phyloP scores from a whole-genome alignment of 2,329 filamentous ascomycete genomes.

The Neonectria neomacrospora region DNA sequence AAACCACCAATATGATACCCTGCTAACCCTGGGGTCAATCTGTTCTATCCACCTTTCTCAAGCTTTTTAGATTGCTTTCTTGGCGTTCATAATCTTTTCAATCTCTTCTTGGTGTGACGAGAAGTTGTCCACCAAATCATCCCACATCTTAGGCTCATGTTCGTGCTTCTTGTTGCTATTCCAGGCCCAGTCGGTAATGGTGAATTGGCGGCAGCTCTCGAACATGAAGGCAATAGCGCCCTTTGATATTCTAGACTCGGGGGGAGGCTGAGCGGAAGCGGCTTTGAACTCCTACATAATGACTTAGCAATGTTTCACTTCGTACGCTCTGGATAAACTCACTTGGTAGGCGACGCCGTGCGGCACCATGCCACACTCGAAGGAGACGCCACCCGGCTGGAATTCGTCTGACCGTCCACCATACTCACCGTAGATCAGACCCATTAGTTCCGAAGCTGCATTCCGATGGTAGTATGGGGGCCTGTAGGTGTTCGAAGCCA shows the following conservation, averaged over 20 bases:
- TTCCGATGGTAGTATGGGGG: conserved; percentile 75
- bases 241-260: conserved; percentile 38
- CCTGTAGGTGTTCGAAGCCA: conserved; percentile 70
- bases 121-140: conserved; percentile 40
- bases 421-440: conserved; percentile 56
- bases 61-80: background rate
- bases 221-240: conserved; percentile 42
- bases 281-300: conserved; percentile 33
- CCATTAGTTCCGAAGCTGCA: conserved; percentile 67
- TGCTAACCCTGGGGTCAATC: conserved; percentile 1
- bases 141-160: conserved; percentile 44
- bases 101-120: conserved; percentile 38
- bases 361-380: conserved; percentile 34
- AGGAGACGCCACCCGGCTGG: conserved; percentile 33
- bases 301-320: background rate
- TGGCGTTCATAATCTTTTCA: conserved; percentile 25
- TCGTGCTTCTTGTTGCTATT: conserved; percentile 42
- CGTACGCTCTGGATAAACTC: background rate
- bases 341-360: conserved; percentile 37
- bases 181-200: conserved; percentile 42
- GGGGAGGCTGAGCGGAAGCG: conserved; percentile 34
- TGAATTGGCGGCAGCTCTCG: conserved; percentile 40
- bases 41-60: too few species aligned
- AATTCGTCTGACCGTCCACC: conserved; percentile 41
- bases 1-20: conserved; percentile 8